These are phyloP conservation scores for Phytopythium mirpurense DNA, from an alignment of 352 stramenopile species.

Conservation along the genomic window DNA sequence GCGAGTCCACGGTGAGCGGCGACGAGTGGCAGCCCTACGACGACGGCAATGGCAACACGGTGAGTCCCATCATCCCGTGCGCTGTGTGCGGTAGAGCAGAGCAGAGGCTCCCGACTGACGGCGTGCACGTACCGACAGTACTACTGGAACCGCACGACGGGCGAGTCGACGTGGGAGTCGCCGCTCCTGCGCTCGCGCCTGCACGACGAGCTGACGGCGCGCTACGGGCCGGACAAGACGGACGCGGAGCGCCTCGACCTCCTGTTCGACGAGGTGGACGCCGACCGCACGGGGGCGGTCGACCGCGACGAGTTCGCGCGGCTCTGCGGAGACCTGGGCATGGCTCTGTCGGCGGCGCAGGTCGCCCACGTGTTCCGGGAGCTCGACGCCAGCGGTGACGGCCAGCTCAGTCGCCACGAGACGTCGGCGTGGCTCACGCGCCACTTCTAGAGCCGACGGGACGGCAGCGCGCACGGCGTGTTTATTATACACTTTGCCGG, in stretches of 20 bases:
- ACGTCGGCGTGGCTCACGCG: slow-evolving; percentile 51
- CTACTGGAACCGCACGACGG: slow-evolving; percentile 65
- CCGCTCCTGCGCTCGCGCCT: slow-evolving; percentile 47
- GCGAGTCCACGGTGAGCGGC: slow-evolving; percentile 1
- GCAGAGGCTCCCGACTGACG: not conserved
- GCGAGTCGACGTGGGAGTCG: slow-evolving; percentile 60
- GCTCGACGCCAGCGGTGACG: slow-evolving; percentile 56
- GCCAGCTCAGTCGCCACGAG: slow-evolving; percentile 51
- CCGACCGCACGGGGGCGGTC: slow-evolving; percentile 50
- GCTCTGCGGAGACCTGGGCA: slow-evolving; percentile 59
- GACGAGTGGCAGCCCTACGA: slow-evolving; percentile 54
- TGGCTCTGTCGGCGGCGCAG: slow-evolving; percentile 53
- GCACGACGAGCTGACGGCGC: slow-evolving; percentile 42
- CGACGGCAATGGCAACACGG: slow-evolving; percentile 58
- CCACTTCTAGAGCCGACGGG: slow-evolving; percentile 26
- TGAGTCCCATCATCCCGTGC: slow-evolving; percentile 10
- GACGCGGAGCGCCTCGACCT: slow-evolving; percentile 59
- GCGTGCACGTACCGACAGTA: slow-evolving; percentile 38
- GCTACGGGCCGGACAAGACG: slow-evolving; percentile 42
- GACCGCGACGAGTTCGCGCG: slow-evolving; percentile 60
- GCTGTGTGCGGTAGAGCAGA: not conserved
- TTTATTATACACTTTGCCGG: slow-evolving; percentile 3
- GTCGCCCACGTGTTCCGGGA: slow-evolving; percentile 52
- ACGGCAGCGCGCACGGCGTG: not conserved
- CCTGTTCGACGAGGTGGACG: slow-evolving; percentile 62